Conservation (phyloP, 148 eudicot species). For the Chenopodium album region DNA sequence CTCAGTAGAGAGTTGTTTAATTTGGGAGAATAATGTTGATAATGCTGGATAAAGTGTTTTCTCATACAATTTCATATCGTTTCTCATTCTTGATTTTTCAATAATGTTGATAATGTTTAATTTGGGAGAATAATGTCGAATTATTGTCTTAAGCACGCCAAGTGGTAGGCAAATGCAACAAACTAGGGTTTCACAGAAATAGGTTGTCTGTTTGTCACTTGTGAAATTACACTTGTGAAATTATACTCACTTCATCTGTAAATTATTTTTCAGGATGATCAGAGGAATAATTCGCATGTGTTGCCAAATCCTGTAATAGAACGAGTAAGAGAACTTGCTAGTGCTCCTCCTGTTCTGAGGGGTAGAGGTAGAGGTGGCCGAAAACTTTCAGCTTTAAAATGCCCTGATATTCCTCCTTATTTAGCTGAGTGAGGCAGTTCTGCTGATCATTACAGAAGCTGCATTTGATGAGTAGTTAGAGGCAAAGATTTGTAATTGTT, state of each 20-base stretch:
- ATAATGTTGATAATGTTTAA: no score
- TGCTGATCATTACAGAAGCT: not conserved
- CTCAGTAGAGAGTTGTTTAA: not conserved
- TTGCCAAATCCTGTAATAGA: constrained; percentile 43
- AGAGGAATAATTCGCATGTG: constrained; percentile 39
- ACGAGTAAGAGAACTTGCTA: constrained; percentile 51
- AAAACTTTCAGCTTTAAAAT: constrained; percentile 7
- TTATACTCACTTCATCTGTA: not conserved
- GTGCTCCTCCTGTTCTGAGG: constrained; percentile 28
- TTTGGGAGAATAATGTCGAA: no score
- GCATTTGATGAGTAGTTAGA: not conserved
- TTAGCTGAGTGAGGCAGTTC: not conserved
- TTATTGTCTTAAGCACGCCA: not conserved
- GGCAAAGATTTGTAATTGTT: not conserved
- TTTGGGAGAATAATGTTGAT: not conserved
- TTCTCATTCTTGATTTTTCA: not conserved
- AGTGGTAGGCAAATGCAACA: not conserved
- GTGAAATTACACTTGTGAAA: not conserved
- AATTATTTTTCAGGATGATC: constrained; percentile 35
- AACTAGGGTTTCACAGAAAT: not conserved
- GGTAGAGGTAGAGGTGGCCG: not conserved
- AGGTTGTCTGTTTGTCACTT: not conserved
- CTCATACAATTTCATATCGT: not conserved
- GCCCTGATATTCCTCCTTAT: not conserved
- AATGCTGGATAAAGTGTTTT: not conserved